Evolutionary conservation across 1,139 yeast species (phyloP).

Genomic region (Lodderomyces metapsilosis): DNA sequence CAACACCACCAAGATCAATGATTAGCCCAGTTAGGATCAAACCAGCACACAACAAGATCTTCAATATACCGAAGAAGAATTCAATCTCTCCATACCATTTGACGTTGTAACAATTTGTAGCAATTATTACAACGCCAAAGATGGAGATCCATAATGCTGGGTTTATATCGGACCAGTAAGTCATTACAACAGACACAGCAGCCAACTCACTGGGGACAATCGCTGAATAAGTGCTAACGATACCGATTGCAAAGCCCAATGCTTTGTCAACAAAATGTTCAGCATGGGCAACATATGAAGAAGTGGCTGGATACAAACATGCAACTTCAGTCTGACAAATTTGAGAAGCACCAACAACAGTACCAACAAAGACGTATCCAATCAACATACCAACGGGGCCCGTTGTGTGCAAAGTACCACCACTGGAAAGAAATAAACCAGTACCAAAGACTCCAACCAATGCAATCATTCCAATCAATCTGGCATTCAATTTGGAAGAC

Average conservation of each 20-base stretch:
- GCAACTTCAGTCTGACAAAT: conserved; percentile 28
- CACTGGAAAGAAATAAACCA: conserved; percentile 22
- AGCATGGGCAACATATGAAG: conserved; percentile 27
- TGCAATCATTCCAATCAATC: conserved; percentile 33
- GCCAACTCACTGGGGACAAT: conserved; percentile 25
- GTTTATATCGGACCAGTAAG: conserved; percentile 23
- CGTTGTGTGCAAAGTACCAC: conserved; percentile 18
- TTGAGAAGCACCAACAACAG: conserved; percentile 23
- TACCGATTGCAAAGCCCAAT: conserved; percentile 27
- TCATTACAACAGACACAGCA: conserved; percentile 28
- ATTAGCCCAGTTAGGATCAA: conserved; percentile 24
- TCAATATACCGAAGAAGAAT: conserved; percentile 28
- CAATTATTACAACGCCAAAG: conserved; percentile 23
- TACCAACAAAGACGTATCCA: conserved; percentile 21
- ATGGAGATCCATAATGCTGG: conserved; percentile 30
- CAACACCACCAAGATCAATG: conserved; percentile 34
- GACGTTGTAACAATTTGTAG: conserved; percentile 25
- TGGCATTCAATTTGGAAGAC: conserved; percentile 19
- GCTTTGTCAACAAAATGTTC: conserved; percentile 28
- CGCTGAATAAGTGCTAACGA: conserved; percentile 18
- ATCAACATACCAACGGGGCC: conserved; percentile 26
- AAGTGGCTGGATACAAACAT: conserved; percentile 30
- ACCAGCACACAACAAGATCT: conserved; percentile 26
- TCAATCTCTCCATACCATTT: conserved; percentile 34
- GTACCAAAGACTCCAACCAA: conserved; percentile 31